A percentile compares a stretch with the other conserved stretches of the same genome.
These are phyloP conservation scores for Pichia manshurica DNA, from an alignment of 805 yeast species.

Conservation along the genomic window DNA sequence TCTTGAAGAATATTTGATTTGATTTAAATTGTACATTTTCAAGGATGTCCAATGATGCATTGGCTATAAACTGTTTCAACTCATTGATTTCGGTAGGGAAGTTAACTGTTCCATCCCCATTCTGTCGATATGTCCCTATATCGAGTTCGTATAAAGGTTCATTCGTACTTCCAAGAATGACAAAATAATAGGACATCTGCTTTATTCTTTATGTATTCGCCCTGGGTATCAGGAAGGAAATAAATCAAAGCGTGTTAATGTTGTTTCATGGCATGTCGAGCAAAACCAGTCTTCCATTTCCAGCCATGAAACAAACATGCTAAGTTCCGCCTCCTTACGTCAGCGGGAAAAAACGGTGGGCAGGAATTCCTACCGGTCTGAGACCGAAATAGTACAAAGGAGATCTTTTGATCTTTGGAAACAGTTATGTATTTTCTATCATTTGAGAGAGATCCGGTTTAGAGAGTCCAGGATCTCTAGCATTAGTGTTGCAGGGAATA, in stretches of 20 bases:
- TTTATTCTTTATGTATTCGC: too few relatives aligned
- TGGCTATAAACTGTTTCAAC: slow-evolving; percentile 80
- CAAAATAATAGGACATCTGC: slow-evolving; percentile 78
- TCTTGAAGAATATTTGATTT: slow-evolving; percentile 61
- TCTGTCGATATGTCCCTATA: slow-evolving; percentile 66
- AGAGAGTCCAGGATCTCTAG: too few relatives aligned
- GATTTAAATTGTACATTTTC: slow-evolving; percentile 85
- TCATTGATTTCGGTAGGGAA: slow-evolving; percentile 71
- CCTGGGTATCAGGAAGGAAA: too few relatives aligned
- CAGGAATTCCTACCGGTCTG: too few relatives aligned
- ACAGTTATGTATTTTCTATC: too few relatives aligned
- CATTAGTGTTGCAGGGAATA: too few relatives aligned
- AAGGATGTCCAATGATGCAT: slow-evolving; percentile 83
- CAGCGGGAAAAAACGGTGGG: not conserved
- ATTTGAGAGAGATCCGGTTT: too few relatives aligned
- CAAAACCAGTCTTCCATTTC: slow-evolving; percentile 1
- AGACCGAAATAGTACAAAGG: too few relatives aligned
- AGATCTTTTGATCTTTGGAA: too few relatives aligned
- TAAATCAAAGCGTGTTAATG: too few relatives aligned
- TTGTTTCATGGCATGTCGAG: too few relatives aligned
- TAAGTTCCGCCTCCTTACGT: not conserved
- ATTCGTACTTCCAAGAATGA: slow-evolving; percentile 83
- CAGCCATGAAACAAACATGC: too few relatives aligned
- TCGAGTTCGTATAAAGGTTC: slow-evolving; percentile 84
- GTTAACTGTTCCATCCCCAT: slow-evolving; percentile 57